A percentile compares a stretch with the other conserved stretches of the same genome.
phyloP scores from a whole-genome alignment of 805 yeast species.

The Ogataea nitratoaversa region DNA sequence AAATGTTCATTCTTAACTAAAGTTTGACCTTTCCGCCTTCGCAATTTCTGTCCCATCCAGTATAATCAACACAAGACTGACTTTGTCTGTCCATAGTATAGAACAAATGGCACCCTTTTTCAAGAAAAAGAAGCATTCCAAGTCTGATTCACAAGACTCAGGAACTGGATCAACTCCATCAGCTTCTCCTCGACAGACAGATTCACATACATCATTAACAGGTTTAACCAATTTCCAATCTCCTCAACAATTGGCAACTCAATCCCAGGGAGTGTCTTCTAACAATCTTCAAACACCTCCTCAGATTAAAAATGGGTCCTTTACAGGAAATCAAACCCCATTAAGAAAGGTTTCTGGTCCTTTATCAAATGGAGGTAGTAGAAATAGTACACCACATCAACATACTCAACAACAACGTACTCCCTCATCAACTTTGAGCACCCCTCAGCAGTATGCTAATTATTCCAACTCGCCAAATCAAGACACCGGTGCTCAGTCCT shows the following conservation, averaged over 20 bases:
- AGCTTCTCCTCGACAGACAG: slow-evolving; percentile 10
- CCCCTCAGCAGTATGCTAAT: slow-evolving; percentile 3
- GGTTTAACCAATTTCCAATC: slow-evolving; percentile 3
- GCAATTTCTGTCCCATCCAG: too few species aligned
- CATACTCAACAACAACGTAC: slow-evolving; percentile 5
- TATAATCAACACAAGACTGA: too few species aligned
- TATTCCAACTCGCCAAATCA: slow-evolving; percentile 1
- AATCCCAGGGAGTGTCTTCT: slow-evolving; percentile 1
- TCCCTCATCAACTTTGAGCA: slow-evolving; percentile 1
- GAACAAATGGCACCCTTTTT: slow-evolving; percentile 20
- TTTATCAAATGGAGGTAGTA: background rate
- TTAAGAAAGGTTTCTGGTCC: slow-evolving; percentile 7
- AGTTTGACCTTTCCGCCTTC: too few species aligned
- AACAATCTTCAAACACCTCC: slow-evolving; percentile 6
- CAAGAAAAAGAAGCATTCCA: slow-evolving; percentile 21
- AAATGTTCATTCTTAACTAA: too few species aligned
- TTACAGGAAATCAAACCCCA: slow-evolving; percentile 4
- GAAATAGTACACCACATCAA: slow-evolving; percentile 7
- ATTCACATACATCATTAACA: slow-evolving; percentile 3
- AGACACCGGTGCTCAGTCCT: background rate
- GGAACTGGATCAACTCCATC: slow-evolving; percentile 3
- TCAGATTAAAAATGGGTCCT: slow-evolving; percentile 3
- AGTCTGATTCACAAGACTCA: slow-evolving; percentile 12
- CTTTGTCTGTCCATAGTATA: too few species aligned
- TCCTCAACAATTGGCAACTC: slow-evolving; percentile 4